Evolutionary conservation across 2,329 filamentous ascomycete species (phyloP), one percentile per base, ranked within the genome.

Genomic region (Ascochyta rabiei): DNA sequence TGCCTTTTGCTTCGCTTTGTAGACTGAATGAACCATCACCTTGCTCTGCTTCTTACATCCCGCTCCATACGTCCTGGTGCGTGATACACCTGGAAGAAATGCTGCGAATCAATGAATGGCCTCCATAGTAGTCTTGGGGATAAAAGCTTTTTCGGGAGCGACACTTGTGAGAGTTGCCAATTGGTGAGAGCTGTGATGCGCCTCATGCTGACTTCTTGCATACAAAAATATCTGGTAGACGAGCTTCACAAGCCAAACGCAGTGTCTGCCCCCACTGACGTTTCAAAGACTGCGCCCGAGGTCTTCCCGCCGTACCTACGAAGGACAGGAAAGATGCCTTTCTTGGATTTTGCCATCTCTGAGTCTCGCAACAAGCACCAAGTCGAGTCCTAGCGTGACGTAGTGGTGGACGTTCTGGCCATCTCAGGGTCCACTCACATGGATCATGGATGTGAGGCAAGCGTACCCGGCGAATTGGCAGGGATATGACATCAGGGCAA

Each of bases 401-500:
- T 43, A 38, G 31, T 9, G 4, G 26, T 9, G 15, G 18, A 3
- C 10, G 35, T 42, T 41, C 30, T 47, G 46, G 41, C 40, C 28
- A 31, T 26, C 12, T 21, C 46, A 47, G 52, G 52, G 46, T 55
- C 52, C 47, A 49, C 28, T 41, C 15, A 31, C 40, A n/a, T 48
- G 52, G 52, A 26, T 50, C 47, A 46, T 31, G 46, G 41, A 24
- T 30, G 35, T 34, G 51, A 31, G 41, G 34, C 21, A 49, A 34
- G 51, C 34, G 46, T 37, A 42, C 46, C 52, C 52, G 46, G 41
- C 41, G 46, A 38, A 34, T 46, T 46, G 8, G 47, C 52, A 46
- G 42, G 52, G 52, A 55, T 38, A 38, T 55, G 52, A 55, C 52
- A 46, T 55, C 41, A 41, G 15, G 31, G 39, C 23, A 30, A 46